Conservation (phyloP, 192 early-diverging fungal species). For the Gorgonomyces haynaldii region DNA sequence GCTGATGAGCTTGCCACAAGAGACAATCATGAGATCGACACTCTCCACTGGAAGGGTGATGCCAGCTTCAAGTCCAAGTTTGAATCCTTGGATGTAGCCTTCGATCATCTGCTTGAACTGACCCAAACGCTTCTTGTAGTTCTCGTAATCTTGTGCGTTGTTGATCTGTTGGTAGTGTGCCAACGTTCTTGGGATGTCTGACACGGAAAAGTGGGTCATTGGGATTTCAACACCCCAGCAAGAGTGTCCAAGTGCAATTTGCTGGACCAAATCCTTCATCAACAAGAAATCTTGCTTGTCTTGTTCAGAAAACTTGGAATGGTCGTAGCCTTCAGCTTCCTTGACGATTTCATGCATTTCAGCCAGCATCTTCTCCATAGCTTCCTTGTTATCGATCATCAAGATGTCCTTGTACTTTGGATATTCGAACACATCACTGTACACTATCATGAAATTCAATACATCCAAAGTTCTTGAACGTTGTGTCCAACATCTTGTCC, state of each 20-base stretch:
- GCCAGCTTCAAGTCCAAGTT: not conserved
- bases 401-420: slow-evolving; percentile 3
- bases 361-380: not conserved
- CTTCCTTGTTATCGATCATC: not conserved
- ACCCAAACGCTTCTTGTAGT: not conserved
- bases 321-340: not conserved
- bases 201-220: too few species aligned
- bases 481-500: not conserved
- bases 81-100: not conserved
- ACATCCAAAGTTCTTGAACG: not conserved
- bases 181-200: too few species aligned
- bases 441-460: not conserved
- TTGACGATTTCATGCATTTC: not conserved
- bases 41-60: not conserved
- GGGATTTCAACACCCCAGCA: too few species aligned
- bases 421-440: not conserved
- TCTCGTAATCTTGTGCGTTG: not conserved
- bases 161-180: not conserved
- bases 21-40: not conserved
- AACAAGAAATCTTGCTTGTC: slow-evolving; percentile 3
- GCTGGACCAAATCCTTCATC: not conserved
- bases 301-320: not conserved
- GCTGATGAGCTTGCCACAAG: not conserved
- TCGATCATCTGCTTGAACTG: not conserved
- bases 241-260: too few species aligned